These are phyloP conservation scores for Colletotrichum cordylinicola DNA, from an alignment of 2,329 filamentous ascomycete species.

Conservation along the genomic window DNA sequence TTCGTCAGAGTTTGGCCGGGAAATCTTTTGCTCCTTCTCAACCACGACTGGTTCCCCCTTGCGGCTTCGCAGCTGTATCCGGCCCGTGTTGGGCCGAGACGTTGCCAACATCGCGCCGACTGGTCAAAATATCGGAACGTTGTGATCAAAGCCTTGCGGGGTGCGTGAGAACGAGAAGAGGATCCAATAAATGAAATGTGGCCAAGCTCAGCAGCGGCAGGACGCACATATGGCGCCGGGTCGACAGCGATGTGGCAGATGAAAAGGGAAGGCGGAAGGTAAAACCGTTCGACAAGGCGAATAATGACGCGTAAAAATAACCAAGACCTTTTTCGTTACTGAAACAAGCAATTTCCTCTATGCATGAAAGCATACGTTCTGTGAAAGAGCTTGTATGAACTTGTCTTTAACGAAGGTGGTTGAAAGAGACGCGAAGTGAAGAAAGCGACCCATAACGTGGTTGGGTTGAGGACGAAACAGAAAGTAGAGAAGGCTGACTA, in stretches of 20 bases:
- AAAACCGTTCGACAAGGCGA: not conserved
- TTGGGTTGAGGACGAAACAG: not conserved
- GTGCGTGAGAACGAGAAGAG: not conserved
- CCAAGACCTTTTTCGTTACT: not conserved
- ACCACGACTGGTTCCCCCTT: not conserved
- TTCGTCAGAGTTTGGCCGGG: not conserved
- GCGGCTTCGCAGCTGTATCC: constrained; percentile 7
- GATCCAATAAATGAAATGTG: not conserved
- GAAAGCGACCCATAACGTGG: not conserved
- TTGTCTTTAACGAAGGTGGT: not conserved
- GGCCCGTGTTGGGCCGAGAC: not conserved
- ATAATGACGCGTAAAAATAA: not conserved
- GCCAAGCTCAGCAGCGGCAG: not conserved
- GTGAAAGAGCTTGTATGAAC: not conserved
- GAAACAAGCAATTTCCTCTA: not conserved
- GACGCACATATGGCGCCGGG: not conserved
- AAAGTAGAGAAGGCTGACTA: not conserved
- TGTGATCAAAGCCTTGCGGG: not conserved
- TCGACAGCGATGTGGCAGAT: not conserved
- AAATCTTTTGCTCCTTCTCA: not conserved
- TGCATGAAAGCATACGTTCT: not conserved
- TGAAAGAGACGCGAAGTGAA: not conserved
- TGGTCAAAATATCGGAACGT: not conserved
- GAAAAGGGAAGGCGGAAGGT: not conserved
- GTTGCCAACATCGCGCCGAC: not conserved